phyloP scores from a whole-genome alignment of 768 basidiomycete species.

The Leccinum aurantiacum region DNA sequence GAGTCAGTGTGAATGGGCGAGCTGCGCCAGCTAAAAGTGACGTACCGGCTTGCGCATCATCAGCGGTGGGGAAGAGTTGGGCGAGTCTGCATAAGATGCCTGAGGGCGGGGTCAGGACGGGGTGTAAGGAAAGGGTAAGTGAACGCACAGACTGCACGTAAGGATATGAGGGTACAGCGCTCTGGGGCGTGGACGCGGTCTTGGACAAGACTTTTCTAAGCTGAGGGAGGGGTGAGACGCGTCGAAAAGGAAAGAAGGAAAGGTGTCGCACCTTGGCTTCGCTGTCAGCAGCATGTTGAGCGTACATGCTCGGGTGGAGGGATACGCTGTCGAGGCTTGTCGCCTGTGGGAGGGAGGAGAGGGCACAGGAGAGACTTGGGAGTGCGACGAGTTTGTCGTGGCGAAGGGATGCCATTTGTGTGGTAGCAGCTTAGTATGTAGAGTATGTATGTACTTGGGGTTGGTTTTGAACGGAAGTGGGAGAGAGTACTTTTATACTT shows the following conservation, averaged over 20 bases:
- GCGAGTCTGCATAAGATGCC: constrained; percentile 39
- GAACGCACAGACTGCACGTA: constrained; percentile 41
- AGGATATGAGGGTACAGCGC: constrained; percentile 31
- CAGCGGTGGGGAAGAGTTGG: constrained; percentile 43
- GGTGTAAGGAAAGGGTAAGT: not conserved
- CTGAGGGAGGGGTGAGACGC: constrained; percentile 31
- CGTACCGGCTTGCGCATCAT: constrained; percentile 59
- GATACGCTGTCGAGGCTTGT: constrained; percentile 65
- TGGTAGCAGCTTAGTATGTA: not conserved
- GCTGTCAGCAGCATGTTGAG: constrained; percentile 65
- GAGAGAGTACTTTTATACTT: constrained; percentile 19
- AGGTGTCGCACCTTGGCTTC: constrained; percentile 64
- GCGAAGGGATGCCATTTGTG: constrained; percentile 33
- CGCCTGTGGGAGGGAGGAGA: constrained; percentile 69
- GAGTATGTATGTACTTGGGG: not conserved
- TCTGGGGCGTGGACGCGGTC: constrained; percentile 40
- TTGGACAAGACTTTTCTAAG: constrained; percentile 65
- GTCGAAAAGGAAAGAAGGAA: not conserved
- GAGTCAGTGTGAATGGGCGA: not conserved
- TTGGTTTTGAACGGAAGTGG: not conserved
- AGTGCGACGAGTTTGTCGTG: constrained; percentile 64
- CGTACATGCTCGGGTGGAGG: constrained; percentile 70
- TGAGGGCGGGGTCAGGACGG: constrained; percentile 20
- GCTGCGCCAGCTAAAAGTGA: not conserved
- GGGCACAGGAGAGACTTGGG: constrained; percentile 68